These are phyloP conservation scores for Pyrus hybrid DNA, from an alignment of 331 rosid species.

Conservation along the genomic window DNA sequence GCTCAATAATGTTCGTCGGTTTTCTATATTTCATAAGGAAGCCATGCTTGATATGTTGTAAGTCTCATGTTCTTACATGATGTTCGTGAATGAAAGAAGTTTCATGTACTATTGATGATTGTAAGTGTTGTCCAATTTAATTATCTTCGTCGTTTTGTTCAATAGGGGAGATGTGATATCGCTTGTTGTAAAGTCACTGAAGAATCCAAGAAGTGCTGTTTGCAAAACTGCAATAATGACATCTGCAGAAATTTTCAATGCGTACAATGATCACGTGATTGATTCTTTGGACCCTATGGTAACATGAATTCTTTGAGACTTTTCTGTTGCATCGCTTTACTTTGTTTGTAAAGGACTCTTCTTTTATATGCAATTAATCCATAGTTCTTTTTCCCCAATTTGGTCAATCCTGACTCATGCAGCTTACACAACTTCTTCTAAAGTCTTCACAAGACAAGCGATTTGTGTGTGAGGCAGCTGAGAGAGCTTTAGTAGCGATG, in stretches of 20 bases:
- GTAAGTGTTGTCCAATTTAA: background rate
- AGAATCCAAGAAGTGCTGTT: constrained; percentile 95
- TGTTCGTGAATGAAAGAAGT: background rate
- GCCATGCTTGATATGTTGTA: constrained; percentile 64
- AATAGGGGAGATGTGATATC: constrained; percentile 74
- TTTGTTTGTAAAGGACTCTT: constrained; percentile 5
- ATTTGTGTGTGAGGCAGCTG: constrained; percentile 98
- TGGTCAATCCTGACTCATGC: constrained; percentile 26
- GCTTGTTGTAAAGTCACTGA: constrained; percentile 71
- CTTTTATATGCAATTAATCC: constrained; percentile 2
- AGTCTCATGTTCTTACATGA: constrained; percentile 24
- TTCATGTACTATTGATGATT: background rate
- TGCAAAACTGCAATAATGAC: constrained; percentile 98
- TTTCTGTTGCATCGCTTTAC: constrained; percentile 5
- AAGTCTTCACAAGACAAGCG: constrained; percentile 97
- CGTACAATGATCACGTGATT: constrained; percentile 59
- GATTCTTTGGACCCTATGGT: constrained; percentile 94
- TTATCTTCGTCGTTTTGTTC: constrained; percentile 18
- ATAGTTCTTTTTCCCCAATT: background rate
- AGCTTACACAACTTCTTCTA: constrained; percentile 95
- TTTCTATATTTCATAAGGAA: constrained; percentile 76
- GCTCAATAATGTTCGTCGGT: constrained; percentile 71
- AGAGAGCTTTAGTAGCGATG: constrained; percentile 79
- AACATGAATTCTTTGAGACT: constrained; percentile 14
- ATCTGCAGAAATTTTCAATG: constrained; percentile 79